A percentile compares a stretch with the other conserved stretches of the same genome.
These are phyloP conservation scores for Zasmidium angulare DNA, from an alignment of 2,329 filamentous ascomycete species.

Conservation along the genomic window DNA sequence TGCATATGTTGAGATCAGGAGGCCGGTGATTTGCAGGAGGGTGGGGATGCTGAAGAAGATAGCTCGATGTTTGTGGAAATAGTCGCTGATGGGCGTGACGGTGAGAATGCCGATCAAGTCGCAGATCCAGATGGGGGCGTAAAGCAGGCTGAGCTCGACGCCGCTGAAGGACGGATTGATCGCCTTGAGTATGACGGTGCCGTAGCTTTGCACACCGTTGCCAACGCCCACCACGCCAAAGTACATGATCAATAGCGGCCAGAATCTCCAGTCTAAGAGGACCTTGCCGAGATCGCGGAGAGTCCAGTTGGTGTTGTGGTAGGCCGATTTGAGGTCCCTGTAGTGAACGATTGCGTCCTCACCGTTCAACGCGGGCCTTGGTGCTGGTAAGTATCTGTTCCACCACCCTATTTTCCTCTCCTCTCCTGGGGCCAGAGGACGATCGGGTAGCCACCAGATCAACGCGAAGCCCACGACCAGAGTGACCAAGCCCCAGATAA, in stretches of 20 bases:
- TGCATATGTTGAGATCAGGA: constrained; percentile 78
- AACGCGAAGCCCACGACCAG: constrained; percentile 69
- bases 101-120: constrained; percentile 84
- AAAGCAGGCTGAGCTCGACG: constrained; percentile 76
- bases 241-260: constrained; percentile 87
- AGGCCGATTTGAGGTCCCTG: constrained; percentile 75
- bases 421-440: constrained; percentile 73
- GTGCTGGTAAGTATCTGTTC: constrained; percentile 65
- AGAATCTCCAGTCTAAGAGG: constrained; percentile 81
- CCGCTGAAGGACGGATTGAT: constrained; percentile 73
- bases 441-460: constrained; percentile 88
- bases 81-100: constrained; percentile 80
- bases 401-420: constrained; percentile 51
- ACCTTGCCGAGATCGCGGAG: constrained; percentile 68
- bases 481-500: constrained; percentile 77
- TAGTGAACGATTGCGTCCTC: constrained; percentile 82
- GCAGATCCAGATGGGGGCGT: constrained; percentile 84
- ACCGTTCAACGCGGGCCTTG: constrained; percentile 70
- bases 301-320: constrained; percentile 72
- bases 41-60: constrained; percentile 77
- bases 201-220: constrained; percentile 86
- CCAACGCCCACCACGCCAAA: constrained; percentile 92
- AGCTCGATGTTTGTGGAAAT: constrained; percentile 77
- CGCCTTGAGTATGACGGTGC: constrained; percentile 77
- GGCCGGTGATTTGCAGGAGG: constrained; percentile 76